A percentile compares a stretch with the other conserved stretches of the same genome.
These are phyloP conservation scores for Heritiera fomes DNA, from an alignment of 345 rosid genomes.

Conservation along the genomic window DNA sequence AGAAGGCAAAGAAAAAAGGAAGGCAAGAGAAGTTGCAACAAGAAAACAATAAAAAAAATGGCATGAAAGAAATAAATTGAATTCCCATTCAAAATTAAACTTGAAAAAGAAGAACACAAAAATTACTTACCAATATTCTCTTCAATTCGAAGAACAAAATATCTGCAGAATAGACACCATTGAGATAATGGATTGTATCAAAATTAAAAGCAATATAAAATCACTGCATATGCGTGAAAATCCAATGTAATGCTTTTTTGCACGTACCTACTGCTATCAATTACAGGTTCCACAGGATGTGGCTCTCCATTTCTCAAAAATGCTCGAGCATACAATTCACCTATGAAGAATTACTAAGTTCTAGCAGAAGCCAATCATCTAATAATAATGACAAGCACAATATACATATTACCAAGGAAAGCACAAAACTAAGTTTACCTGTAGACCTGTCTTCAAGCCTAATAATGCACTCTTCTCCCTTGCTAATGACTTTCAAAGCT, in stretches of 20 bases:
- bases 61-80: background rate
- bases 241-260: slow-evolving; percentile 11
- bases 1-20: background rate
- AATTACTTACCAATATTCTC: slow-evolving; percentile 80
- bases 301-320: slow-evolving; percentile 90
- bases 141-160: slow-evolving; percentile 97
- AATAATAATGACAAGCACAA: background rate
- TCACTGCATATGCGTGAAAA: background rate
- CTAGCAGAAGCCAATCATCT: slow-evolving; percentile 8
- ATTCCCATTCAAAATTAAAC: background rate
- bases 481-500: slow-evolving; percentile 74
- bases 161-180: slow-evolving; percentile 61
- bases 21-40: background rate
- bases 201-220: slow-evolving; percentile 14
- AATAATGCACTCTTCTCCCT: slow-evolving; percentile 96
- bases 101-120: slow-evolving; percentile 17
- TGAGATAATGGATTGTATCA: background rate
- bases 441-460: slow-evolving; percentile 90
- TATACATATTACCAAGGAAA: slow-evolving; percentile 16
- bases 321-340: slow-evolving; percentile 91
- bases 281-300: slow-evolving; percentile 95
- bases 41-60: background rate
- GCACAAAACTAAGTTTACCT: slow-evolving; percentile 40
- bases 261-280: slow-evolving; percentile 95
- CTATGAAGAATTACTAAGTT: slow-evolving; percentile 33